phyloP scores from a whole-genome alignment of 441 rosid genomes.

The Bocquillonia castaneifolia region DNA sequence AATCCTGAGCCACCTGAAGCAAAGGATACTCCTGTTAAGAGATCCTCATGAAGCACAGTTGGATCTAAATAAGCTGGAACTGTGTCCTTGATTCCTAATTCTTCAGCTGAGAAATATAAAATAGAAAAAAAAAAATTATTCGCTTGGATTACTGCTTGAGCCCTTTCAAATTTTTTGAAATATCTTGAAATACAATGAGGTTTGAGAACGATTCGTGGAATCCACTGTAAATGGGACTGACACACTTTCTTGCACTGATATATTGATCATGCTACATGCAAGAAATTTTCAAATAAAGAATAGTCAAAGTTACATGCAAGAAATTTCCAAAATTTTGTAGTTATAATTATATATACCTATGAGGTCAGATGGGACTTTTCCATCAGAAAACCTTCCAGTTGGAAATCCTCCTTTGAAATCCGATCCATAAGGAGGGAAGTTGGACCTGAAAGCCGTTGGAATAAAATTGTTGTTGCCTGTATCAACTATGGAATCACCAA shows the following conservation, averaged over 20 bases:
- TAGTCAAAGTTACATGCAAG: too few species aligned
- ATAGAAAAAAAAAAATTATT: too few species aligned
- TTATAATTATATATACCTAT: conserved; percentile 37
- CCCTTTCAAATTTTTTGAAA: too few species aligned
- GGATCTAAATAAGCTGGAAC: conserved; percentile 74
- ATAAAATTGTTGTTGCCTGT: conserved; percentile 10
- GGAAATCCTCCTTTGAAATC: conserved; percentile 44
- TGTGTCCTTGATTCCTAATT: conserved; percentile 48
- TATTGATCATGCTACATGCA: too few species aligned
- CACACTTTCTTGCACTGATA: too few species aligned
- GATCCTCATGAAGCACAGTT: conserved; percentile 42
- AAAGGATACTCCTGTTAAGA: conserved; percentile 76
- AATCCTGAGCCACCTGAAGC: conserved; percentile 79
- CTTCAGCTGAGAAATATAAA: conserved; percentile 47
- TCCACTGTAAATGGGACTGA: too few species aligned
- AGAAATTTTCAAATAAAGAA: too few species aligned
- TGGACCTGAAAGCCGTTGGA: conserved; percentile 40
- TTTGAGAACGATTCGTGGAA: too few species aligned
- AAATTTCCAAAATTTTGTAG: too few species aligned
- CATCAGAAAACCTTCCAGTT: conserved; percentile 67
- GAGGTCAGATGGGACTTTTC: conserved; percentile 53
- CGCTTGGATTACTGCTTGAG: too few species aligned
- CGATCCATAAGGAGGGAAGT: conserved; percentile 62
- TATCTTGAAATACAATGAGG: too few species aligned
- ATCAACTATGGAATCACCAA: conserved; percentile 15